Percentiles rank a stretch among this genome's conserved stretches.
Conservation (phyloP, 2,329 filamentous ascomycete genomes). For the Cladosporium cucumerinum region DNA sequence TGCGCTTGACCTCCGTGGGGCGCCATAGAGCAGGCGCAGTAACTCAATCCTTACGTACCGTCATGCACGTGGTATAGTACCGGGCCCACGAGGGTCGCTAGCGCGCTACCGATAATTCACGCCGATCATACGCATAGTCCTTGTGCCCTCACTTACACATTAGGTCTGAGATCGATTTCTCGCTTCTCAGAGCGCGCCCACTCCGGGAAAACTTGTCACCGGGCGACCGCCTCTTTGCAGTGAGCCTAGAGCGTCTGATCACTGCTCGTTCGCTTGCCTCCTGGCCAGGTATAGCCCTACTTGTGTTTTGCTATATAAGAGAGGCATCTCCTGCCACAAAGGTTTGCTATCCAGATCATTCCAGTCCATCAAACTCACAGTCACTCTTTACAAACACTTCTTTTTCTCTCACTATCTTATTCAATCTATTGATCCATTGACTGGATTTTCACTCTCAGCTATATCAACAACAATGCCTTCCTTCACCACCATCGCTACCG, state of each 20-base stretch:
- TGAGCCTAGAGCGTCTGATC: slow-evolving; percentile 1
- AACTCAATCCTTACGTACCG: not conserved
- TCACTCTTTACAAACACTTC: slow-evolving; percentile 3
- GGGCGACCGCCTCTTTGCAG: not conserved
- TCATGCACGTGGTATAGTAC: not conserved
- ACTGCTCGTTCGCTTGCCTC: not conserved
- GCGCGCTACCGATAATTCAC: not conserved
- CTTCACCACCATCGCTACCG: slow-evolving; percentile 11
- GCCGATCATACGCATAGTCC: not conserved
- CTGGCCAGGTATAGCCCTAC: not conserved
- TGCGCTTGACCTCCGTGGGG: not conserved
- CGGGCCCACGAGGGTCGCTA: not conserved
- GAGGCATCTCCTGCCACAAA: not conserved
- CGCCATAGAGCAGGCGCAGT: slow-evolving; percentile 3
- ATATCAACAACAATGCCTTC: slow-evolving; percentile 15
- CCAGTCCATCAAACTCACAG: not conserved
- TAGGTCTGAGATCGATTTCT: not conserved
- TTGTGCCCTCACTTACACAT: not conserved
- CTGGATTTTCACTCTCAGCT: not conserved
- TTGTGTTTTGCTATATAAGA: slow-evolving; percentile 2
- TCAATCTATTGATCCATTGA: slow-evolving; percentile 9
- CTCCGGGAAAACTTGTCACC: not conserved
- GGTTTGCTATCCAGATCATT: not conserved
- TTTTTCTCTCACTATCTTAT: not conserved
- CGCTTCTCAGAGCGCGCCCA: not conserved